A percentile compares a stretch with the other conserved stretches of the same genome.
phyloP scores from a whole-genome alignment of 352 stramenopile genomes.

The Globisporangium paroecandrum region DNA sequence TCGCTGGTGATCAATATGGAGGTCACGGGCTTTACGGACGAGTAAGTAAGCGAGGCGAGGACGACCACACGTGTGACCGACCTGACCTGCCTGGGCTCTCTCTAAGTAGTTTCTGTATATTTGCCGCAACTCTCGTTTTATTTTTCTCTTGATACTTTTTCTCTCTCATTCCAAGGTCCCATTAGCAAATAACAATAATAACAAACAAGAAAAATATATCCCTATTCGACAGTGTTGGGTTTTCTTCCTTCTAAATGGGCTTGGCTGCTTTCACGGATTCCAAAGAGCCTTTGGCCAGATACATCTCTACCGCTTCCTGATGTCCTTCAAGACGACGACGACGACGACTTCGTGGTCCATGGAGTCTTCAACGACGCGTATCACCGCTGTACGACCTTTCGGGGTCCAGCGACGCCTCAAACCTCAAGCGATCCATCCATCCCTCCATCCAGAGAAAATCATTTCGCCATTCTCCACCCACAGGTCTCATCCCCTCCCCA shows the following conservation, averaged over 20 bases:
- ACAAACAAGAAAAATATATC: neutral
- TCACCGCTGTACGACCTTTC: neutral
- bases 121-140: neutral
- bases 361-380: neutral
- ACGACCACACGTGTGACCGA: neutral
- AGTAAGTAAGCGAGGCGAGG: slow-evolving; percentile 24
- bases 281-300: no score
- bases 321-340: no score
- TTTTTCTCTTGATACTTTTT: neutral
- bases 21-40: slow-evolving; percentile 87
- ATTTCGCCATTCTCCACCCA: neutral
- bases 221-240: neutral
- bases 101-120: slow-evolving; percentile 9
- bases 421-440: neutral
- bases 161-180: neutral
- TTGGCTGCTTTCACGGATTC: neutral
- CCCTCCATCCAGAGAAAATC: neutral
- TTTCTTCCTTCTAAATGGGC: neutral
- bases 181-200: neutral
- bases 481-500: neutral
- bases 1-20: slow-evolving; percentile 95
- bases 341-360: neutral
- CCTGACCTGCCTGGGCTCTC: neutral
- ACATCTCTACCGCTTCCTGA: no score
- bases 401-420: neutral